phyloP scores from a whole-genome alignment of 1,284 basidiomycete genomes.

The Fomitiporia mediterranea region DNA sequence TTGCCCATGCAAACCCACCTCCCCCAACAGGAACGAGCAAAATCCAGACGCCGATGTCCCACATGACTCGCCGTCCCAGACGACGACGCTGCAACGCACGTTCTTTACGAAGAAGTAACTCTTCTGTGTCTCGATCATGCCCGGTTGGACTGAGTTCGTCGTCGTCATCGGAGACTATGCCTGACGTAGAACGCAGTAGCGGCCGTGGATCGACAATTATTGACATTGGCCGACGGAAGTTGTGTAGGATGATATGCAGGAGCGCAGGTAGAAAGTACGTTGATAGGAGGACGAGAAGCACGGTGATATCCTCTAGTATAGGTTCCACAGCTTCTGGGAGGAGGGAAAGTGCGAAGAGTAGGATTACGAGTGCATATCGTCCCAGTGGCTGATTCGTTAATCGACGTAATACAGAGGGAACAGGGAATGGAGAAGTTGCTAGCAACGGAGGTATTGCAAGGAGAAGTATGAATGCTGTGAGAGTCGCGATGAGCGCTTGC shows the following conservation, averaged over 20 bases:
- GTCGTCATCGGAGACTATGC: conserved; percentile 26
- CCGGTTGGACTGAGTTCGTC: conserved; percentile 24
- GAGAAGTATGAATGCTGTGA: conserved; percentile 51
- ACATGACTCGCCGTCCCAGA: conserved; percentile 56
- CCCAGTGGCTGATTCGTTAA: conserved; percentile 45
- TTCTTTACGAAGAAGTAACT: conserved; percentile 72
- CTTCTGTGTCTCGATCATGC: conserved; percentile 38
- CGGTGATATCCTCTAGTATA: conserved; percentile 41
- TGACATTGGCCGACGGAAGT: conserved; percentile 62
- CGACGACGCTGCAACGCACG: conserved; percentile 61
- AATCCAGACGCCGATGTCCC: conserved; percentile 70
- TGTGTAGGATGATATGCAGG: conserved; percentile 61
- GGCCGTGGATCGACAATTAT: conserved; percentile 48
- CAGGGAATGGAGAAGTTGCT: conserved; percentile 48
- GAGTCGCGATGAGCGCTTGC: conserved; percentile 34
- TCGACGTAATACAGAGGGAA: conserved; percentile 40
- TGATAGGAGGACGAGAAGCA: conserved; percentile 46
- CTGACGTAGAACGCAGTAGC: conserved; percentile 22
- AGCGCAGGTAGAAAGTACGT: conserved; percentile 62
- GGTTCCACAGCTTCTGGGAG: conserved; percentile 33
- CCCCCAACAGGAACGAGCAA: conserved; percentile 49
- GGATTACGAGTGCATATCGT: conserved; percentile 36
- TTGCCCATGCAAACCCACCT: conserved; percentile 49
- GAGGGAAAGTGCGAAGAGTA: conserved; percentile 41
- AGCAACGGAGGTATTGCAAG: conserved; percentile 58